phyloP scores from a whole-genome alignment of 208 protist genomes.

The Giardia duodenalis region DNA sequence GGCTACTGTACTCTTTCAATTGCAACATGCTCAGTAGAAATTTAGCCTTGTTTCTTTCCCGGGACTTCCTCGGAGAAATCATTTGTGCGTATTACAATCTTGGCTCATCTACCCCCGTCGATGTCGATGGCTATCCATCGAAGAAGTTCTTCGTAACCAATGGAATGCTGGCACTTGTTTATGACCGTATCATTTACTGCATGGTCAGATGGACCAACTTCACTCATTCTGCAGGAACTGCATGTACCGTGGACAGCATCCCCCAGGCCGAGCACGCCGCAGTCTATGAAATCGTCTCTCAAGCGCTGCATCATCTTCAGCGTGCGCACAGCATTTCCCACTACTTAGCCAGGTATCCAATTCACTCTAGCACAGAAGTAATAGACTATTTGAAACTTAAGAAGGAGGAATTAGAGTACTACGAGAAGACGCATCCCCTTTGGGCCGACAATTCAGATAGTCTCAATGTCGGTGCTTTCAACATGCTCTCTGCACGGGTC shows the following conservation, averaged over 20 bases:
- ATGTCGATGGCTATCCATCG: too few species aligned
- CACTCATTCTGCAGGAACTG: not conserved
- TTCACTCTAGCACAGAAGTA: not conserved
- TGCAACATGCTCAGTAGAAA: not conserved
- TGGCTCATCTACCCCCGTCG: not conserved
- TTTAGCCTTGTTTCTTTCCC: not conserved
- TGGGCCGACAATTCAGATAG: too few species aligned
- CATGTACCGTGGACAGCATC: not conserved
- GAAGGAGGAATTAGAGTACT: not conserved
- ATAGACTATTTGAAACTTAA: not conserved
- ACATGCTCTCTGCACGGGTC: too few species aligned
- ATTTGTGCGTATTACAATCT: not conserved
- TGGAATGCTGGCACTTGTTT: not conserved
- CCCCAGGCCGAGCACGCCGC: not conserved
- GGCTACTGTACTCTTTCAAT: not conserved
- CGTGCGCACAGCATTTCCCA: not conserved
- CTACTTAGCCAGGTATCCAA: not conserved
- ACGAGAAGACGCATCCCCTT: too few species aligned
- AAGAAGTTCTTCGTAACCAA: not conserved
- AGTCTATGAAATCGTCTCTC: not conserved
- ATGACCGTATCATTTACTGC: not conserved
- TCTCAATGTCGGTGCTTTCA: too few species aligned
- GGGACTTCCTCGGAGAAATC: not conserved
- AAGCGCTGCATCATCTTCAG: not conserved
- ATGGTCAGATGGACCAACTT: not conserved